A percentile compares a stretch with the other conserved stretches of the same genome.
Evolutionary conservation across 805 yeast genomes (phyloP).

Genomic region (Cyberlindnera saturnus): DNA sequence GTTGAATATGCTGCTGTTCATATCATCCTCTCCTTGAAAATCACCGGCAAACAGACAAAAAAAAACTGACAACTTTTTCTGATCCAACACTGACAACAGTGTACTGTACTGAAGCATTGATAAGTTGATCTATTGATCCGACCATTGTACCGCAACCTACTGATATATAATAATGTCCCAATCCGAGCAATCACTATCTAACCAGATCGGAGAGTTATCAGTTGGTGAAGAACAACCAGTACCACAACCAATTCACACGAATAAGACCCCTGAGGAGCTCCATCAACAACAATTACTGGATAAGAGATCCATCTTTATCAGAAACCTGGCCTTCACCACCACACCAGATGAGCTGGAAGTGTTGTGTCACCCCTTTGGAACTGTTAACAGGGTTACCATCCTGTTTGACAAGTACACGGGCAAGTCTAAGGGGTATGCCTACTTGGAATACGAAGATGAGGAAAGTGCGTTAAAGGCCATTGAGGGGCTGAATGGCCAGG

Average conservation of each 20-base stretch:
- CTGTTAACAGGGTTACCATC: slow-evolving; percentile 46
- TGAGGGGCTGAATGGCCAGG: slow-evolving; percentile 32
- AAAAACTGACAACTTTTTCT: too few relatives aligned
- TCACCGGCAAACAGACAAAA: too few relatives aligned
- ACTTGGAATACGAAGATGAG: slow-evolving; percentile 45
- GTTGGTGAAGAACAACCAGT: background rate
- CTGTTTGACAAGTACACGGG: slow-evolving; percentile 40
- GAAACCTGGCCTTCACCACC: slow-evolving; percentile 41
- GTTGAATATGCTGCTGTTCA: too few relatives aligned
- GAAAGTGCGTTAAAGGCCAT: slow-evolving; percentile 44
- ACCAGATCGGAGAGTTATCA: too few relatives aligned
- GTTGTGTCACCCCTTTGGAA: slow-evolving; percentile 39
- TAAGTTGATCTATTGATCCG: too few relatives aligned
- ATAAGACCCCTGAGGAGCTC: slow-evolving; percentile 24
- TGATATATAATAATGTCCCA: too few relatives aligned
- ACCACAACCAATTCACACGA: background rate
- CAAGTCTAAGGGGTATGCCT: slow-evolving; percentile 54
- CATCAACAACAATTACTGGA: slow-evolving; percentile 40
- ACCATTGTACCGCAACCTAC: too few relatives aligned
- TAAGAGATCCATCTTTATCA: slow-evolving; percentile 47
- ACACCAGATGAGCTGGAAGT: slow-evolving; percentile 47
- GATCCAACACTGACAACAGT: too few relatives aligned
- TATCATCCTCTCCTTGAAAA: too few relatives aligned
- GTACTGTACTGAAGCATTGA: too few relatives aligned
- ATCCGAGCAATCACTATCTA: too few relatives aligned